A percentile compares a stretch with the other conserved stretches of the same genome.
phyloP scores from a whole-genome alignment of 1,284 basidiomycete species.

The Cryptococcus hybrid region DNA sequence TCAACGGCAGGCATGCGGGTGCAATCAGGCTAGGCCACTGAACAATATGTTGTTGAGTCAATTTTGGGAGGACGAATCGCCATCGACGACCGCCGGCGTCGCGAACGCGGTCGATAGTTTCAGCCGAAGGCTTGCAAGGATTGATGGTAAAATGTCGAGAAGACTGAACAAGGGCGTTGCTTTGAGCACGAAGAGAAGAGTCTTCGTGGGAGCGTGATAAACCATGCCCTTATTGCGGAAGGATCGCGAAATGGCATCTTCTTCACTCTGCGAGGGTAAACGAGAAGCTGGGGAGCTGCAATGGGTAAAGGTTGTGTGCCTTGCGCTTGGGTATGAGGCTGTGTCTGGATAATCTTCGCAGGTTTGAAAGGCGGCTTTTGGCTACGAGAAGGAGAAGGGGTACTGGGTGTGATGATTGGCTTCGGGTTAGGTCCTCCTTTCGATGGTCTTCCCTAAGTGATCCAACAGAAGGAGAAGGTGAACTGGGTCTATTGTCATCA shows the following conservation, averaged over 20 bases:
- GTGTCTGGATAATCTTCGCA: conserved; percentile 6
- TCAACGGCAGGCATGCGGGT: conserved; percentile 84
- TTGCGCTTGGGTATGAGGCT: conserved; percentile 3
- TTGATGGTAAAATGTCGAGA: conserved; percentile 44
- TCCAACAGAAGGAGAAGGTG: conserved; percentile 31
- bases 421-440: conserved; percentile 21
- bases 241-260: conserved; percentile 24
- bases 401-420: conserved; percentile 27
- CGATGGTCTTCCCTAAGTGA: conserved; percentile 20
- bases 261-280: conserved; percentile 14
- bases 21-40: conserved; percentile 89
- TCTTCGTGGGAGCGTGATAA: conserved; percentile 29
- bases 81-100: conserved; percentile 67
- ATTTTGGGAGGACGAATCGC: conserved; percentile 81
- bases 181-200: conserved; percentile 29
- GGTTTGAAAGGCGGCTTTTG: neutral
- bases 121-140: conserved; percentile 42
- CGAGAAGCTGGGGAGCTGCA: conserved; percentile 12
- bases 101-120: conserved; percentile 13
- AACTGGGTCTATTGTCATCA: conserved; percentile 16
- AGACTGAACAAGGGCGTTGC: conserved; percentile 19
- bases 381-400: conserved; percentile 23
- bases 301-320: conserved; percentile 41
- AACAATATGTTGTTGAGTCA: conserved; percentile 71
- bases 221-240: conserved; percentile 11